Base-by-base conservation (phyloP, 192 early-diverging fungal species). In the Ramicandelaber brevisporus region DNA sequence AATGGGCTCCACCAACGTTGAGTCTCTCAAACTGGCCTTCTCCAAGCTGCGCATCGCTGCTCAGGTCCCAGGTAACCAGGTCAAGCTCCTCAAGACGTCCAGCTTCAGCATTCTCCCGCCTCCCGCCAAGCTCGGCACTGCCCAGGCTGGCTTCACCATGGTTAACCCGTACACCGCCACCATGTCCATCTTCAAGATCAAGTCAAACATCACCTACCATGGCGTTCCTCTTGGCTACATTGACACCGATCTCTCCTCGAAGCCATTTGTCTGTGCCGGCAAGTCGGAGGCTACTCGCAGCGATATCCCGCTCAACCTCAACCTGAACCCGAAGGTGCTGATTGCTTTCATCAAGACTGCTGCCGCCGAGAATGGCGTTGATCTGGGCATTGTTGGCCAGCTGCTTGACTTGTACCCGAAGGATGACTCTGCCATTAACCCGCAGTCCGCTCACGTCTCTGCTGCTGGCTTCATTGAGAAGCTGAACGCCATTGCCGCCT, bases 131-230 rank as follows among this genome's bases (percentile, higher is more conserved):
- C 52, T 46, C 16, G 44, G 47, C 23, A 27, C 53, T 18, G 60
- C 62, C 21, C 35, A 41, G 40, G 55, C 59, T 13, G 30, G 33
- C 8, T 55, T 67, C 17, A 37, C 37, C 5, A 38, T 67, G 27
- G 46, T 50, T 26, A 63, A 67, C 36, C 64, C 64, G 7, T 63
- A 63, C 41, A 27, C 33, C 12, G 51, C 64, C 21, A 39, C 41
- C n/a, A 33, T 67, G 29, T 39, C 39, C 17, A 67, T 67, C 39
- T 36, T 29, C 13, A 50, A 48, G 20, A 48, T 68, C 29, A 31
- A 50, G 26, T 44, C 57, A 5, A 36, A 48, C 20, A 57, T 56
- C 19, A 40, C 38, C 7, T 66, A 50, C 37, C 28, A 48, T 3
- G 54, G 48, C 14, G 37, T 53, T 23, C 32, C 32, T 1, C 32